Conservation (phyloP, 2,329 filamentous ascomycete genomes). For the Pyrenophora teres region DNA sequence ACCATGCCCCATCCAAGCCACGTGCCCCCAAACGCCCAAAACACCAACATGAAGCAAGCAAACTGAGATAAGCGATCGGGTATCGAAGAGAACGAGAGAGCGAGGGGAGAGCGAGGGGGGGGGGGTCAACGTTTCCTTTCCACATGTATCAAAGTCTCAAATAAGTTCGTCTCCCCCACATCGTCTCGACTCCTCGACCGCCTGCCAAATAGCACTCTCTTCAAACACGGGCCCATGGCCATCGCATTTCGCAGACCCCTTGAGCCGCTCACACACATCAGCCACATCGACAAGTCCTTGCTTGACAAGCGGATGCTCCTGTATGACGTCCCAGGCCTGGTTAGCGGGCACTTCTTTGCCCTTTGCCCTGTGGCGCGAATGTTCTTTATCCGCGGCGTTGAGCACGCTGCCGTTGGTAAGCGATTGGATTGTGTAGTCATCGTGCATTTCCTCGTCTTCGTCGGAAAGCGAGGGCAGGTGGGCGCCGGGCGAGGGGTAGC, state of each 20-base stretch:
- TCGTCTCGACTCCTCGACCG: conserved; percentile 78
- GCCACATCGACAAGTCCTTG: conserved; percentile 79
- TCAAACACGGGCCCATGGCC: conserved; percentile 86
- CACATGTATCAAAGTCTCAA: conserved; percentile 35
- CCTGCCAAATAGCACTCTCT: conserved; percentile 71
- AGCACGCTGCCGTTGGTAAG: conserved; percentile 38
- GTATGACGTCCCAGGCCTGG: conserved; percentile 86
- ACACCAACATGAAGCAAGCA: background rate
- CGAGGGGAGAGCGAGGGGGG: background rate
- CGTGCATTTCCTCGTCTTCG: conserved; percentile 20
- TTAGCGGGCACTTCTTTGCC: conserved; percentile 39
- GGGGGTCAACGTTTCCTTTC: background rate
- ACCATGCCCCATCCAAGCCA: too few relatives aligned
- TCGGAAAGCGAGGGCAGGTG: conserved; percentile 25
- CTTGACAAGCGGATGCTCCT: conserved; percentile 76
- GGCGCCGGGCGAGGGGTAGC: conserved; percentile 48
- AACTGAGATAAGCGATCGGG: conserved; percentile 4
- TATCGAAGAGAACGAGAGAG: conserved; percentile 2
- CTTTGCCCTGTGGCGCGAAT: conserved; percentile 26
- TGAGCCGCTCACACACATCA: conserved; percentile 78
- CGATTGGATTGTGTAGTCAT: conserved; percentile 36
- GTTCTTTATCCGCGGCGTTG: conserved; percentile 37
- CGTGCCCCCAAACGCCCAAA: conserved; percentile 6
- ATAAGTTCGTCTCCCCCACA: conserved; percentile 79
- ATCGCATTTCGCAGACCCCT: conserved; percentile 76